Evolutionary conservation across 2,329 filamentous ascomycete species (phyloP).

Genomic region (Balansia obtecta): DNA sequence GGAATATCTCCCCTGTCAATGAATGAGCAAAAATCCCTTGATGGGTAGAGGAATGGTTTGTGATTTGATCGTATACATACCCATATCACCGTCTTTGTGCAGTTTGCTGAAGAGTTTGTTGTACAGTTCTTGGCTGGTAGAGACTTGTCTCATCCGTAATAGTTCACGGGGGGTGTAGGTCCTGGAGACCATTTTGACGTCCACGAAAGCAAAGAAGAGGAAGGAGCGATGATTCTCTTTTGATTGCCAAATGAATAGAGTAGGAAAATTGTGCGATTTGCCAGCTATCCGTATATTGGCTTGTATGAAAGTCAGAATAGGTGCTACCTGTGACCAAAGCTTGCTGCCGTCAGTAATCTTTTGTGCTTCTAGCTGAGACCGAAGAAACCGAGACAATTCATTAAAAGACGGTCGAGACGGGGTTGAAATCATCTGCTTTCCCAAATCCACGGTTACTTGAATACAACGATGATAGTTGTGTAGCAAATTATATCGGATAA

Average conservation of each 20-base stretch:
- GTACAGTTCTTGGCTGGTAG: slow-evolving; percentile 15
- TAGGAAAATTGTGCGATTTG: slow-evolving; percentile 19
- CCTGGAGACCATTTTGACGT: slow-evolving; percentile 27
- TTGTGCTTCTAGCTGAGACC: slow-evolving; percentile 15
- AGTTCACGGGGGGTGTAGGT: slow-evolving; percentile 33
- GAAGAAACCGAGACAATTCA: slow-evolving; percentile 14
- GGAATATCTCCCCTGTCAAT: slow-evolving; percentile 19
- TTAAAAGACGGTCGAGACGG: slow-evolving; percentile 7
- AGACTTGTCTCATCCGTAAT: slow-evolving; percentile 21
- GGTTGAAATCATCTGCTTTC: slow-evolving; percentile 16
- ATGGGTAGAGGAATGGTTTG: not conserved
- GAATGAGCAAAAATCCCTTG: not conserved
- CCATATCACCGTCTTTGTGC: slow-evolving; percentile 26
- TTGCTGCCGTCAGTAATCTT: slow-evolving; percentile 18
- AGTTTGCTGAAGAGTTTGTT: slow-evolving; percentile 21
- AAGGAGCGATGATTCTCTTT: slow-evolving; percentile 23
- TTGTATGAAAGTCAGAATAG: slow-evolving; percentile 23
- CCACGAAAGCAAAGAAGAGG: slow-evolving; percentile 27
- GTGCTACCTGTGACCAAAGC: slow-evolving; percentile 18
- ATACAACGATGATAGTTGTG: slow-evolving; percentile 18
- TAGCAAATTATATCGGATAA: slow-evolving; percentile 20
- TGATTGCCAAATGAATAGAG: slow-evolving; percentile 27
- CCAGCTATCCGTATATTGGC: slow-evolving; percentile 11
- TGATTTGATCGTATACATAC: slow-evolving; percentile 17
- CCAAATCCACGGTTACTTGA: slow-evolving; percentile 16